Conservation (phyloP, 306 rosid genomes). For the Carpinus fangiana region DNA sequence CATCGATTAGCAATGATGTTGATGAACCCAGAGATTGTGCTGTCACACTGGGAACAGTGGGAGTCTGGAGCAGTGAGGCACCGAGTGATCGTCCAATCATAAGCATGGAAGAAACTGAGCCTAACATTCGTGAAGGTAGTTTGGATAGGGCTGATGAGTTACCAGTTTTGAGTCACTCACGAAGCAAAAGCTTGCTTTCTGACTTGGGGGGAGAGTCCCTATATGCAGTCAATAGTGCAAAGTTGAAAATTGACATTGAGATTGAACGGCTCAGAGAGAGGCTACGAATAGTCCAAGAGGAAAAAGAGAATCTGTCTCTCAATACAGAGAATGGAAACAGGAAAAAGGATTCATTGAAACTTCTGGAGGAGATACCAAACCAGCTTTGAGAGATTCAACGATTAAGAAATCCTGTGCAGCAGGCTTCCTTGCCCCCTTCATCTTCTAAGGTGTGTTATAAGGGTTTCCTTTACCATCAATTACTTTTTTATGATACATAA, state of each 20-base stretch:
- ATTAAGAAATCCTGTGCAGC: conserved; percentile 33
- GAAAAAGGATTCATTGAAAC: conserved; percentile 38
- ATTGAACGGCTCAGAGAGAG: conserved; percentile 49
- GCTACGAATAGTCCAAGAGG: conserved; percentile 39
- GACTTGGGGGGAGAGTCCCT: conserved; percentile 37
- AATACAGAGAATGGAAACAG: conserved; percentile 38
- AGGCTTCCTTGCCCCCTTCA: conserved; percentile 44
- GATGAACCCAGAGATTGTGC: conserved; percentile 23
- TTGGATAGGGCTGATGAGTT: conserved; percentile 3
- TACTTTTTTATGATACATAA: neutral
- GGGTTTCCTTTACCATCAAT: conserved; percentile 4
- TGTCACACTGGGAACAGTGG: conserved; percentile 29
- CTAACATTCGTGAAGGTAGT: conserved; percentile 7
- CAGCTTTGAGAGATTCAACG: conserved; percentile 34
- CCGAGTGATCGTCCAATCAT: conserved; percentile 19
- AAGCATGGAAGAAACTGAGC: conserved; percentile 18
- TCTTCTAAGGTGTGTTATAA: conserved; percentile 48
- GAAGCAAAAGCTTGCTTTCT: conserved; percentile 23
- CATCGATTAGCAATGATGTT: conserved; percentile 28
- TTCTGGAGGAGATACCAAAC: conserved; percentile 44
- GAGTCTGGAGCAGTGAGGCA: conserved; percentile 9
- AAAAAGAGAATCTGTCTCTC: conserved; percentile 34
- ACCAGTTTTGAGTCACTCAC: conserved; percentile 8
- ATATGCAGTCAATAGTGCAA: conserved; percentile 31
- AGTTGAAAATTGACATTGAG: conserved; percentile 45